phyloP scores from a whole-genome alignment of 768 basidiomycete genomes.

The Leccinum sublutescens region DNA sequence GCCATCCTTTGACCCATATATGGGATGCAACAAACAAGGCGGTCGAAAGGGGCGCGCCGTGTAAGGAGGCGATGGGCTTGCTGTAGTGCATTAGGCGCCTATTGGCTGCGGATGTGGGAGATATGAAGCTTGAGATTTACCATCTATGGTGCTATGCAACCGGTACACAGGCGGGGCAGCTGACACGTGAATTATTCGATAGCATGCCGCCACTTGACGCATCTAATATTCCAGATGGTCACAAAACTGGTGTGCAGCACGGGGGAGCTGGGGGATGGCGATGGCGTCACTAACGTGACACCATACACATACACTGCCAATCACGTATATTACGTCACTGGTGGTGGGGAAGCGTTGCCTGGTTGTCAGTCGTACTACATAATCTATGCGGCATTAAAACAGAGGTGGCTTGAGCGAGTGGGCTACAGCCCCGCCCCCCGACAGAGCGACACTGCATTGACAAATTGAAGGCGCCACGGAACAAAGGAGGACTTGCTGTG shows the following conservation, averaged over 20 bases:
- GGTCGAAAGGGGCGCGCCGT: neutral
- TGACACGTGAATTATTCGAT: neutral
- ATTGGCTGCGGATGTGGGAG: slow-evolving; percentile 1
- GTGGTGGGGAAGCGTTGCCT: neutral
- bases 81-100: slow-evolving; percentile 16
- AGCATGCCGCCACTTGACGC: neutral
- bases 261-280: neutral
- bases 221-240: neutral
- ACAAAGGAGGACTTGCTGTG: neutral
- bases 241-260: neutral
- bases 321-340: neutral
- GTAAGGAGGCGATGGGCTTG: slow-evolving; percentile 13
- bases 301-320: too few relatives aligned
- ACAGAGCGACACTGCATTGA: neutral
- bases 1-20: neutral
- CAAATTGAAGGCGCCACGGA: neutral
- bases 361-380: neutral
- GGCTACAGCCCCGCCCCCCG: neutral
- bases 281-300: too few relatives aligned
- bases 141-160: neutral
- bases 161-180: neutral
- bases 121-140: neutral
- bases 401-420: neutral
- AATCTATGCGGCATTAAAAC: neutral
- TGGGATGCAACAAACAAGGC: slow-evolving; percentile 2